These are phyloP conservation scores for Coemansia sp. DNA, from an alignment of 192 early-diverging fungal genomes.

Conservation along the genomic window DNA sequence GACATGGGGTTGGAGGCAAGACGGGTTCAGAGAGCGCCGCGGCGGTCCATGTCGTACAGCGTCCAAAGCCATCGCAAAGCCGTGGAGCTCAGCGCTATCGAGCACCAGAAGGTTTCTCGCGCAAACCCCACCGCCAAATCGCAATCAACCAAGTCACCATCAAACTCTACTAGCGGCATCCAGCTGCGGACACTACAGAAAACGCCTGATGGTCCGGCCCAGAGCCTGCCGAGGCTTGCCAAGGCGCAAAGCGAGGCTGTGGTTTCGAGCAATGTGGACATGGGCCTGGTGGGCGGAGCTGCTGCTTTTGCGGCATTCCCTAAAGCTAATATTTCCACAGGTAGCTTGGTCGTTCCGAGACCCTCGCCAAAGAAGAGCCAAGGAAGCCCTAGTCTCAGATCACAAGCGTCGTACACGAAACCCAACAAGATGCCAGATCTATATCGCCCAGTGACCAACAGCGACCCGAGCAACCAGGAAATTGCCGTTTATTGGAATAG, in stretches of 20 bases:
- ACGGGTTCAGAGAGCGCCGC: slow-evolving; percentile 16
- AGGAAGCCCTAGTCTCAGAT: not conserved
- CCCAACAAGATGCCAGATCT: not conserved
- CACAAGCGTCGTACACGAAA: not conserved
- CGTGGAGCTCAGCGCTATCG: slow-evolving; percentile 14
- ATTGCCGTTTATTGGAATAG: slow-evolving; percentile 15
- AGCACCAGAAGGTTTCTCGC: slow-evolving; percentile 11
- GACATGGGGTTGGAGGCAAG: slow-evolving; percentile 7
- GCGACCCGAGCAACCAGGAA: not conserved
- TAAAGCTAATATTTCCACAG: no score
- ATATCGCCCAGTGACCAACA: not conserved
- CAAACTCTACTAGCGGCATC: not conserved
- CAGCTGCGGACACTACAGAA: not conserved
- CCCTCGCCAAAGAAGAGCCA: not conserved
- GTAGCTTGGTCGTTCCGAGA: not conserved
- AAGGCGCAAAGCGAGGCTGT: not conserved
- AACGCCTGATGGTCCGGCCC: not conserved
- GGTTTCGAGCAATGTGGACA: not conserved
- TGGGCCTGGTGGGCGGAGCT: not conserved
- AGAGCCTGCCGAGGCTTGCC: not conserved
- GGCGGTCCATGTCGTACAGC: slow-evolving; percentile 47
- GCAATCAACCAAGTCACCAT: not conserved
- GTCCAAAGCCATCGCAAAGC: slow-evolving; percentile 22
- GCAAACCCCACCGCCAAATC: not conserved
- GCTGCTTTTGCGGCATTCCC: not conserved